Conservation (phyloP, 83 land plant species). For the Thuja plicata region DNA sequence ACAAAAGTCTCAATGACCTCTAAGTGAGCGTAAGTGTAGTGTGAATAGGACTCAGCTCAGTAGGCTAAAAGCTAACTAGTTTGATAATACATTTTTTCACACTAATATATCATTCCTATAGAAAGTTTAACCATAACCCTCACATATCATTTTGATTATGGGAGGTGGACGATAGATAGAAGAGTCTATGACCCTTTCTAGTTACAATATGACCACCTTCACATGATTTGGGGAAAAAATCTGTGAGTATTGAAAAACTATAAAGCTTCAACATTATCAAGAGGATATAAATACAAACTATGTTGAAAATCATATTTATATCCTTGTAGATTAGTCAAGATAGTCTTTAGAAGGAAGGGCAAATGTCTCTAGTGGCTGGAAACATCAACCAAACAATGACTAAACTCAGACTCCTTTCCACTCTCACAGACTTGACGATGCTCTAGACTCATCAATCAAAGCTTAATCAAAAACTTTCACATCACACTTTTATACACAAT, state of each 20-base stretch:
- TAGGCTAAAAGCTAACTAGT: too few species aligned
- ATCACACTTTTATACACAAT: neutral
- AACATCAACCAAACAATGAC: neutral
- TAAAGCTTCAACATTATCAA: neutral
- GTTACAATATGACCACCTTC: neutral
- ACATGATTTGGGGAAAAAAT: neutral
- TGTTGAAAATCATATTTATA: neutral
- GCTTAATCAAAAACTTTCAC: neutral
- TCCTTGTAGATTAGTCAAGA: neutral
- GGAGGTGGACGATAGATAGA: neutral
- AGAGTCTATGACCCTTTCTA: neutral
- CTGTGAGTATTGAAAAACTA: neutral
- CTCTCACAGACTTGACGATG: too few species aligned
- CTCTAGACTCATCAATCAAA: neutral
- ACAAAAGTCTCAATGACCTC: too few species aligned
- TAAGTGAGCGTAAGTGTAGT: too few species aligned
- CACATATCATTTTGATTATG: neutral
- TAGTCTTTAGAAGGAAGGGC: neutral
- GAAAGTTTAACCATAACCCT: neutral
- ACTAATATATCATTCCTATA: neutral
- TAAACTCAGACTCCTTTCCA: neutral
- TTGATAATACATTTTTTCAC: too few species aligned
- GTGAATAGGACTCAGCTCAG: too few species aligned
- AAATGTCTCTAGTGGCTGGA: neutral
- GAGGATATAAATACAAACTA: neutral